These are phyloP conservation scores for Shiraia sp. DNA, from an alignment of 2,329 filamentous ascomycete species.

Conservation along the genomic window DNA sequence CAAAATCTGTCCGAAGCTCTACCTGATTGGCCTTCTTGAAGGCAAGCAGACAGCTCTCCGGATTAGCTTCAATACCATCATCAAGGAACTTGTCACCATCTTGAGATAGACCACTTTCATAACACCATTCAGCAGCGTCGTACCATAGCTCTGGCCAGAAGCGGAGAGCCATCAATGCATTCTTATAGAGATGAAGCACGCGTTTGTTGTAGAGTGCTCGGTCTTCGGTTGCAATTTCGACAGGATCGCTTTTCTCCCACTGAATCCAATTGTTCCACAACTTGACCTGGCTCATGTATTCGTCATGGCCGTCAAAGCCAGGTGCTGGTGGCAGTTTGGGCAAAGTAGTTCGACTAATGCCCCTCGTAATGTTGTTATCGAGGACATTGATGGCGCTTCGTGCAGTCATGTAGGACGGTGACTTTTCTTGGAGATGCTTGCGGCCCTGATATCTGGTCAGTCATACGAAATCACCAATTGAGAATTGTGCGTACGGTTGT, in stretches of 20 bases:
- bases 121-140: conserved; percentile 91
- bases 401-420: conserved; percentile 93
- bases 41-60: conserved; percentile 87
- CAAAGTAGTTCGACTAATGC: conserved; percentile 74
- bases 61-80: conserved; percentile 85
- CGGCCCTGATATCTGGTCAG: conserved; percentile 66
- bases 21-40: conserved; percentile 88
- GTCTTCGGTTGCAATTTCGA: conserved; percentile 85
- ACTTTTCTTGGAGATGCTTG: conserved; percentile 92
- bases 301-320: conserved; percentile 84
- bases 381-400: conserved; percentile 86
- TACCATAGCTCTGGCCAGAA: conserved; percentile 98
- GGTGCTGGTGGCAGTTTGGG: conserved; percentile 80
- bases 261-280: conserved; percentile 93
- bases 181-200: conserved; percentile 88
- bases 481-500: conserved; percentile 66
- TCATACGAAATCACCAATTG: background rate
- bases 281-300: conserved; percentile 81
- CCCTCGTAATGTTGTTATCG: conserved; percentile 86
- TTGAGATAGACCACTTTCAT: conserved; percentile 70
- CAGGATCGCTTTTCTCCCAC: conserved; percentile 92
- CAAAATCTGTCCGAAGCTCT: conserved; percentile 75
- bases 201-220: conserved; percentile 73
- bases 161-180: conserved; percentile 87
- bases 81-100: conserved; percentile 79